Base-by-base conservation (phyloP, 1,139 yeast species). In the Protomyces gravidus region DNA sequence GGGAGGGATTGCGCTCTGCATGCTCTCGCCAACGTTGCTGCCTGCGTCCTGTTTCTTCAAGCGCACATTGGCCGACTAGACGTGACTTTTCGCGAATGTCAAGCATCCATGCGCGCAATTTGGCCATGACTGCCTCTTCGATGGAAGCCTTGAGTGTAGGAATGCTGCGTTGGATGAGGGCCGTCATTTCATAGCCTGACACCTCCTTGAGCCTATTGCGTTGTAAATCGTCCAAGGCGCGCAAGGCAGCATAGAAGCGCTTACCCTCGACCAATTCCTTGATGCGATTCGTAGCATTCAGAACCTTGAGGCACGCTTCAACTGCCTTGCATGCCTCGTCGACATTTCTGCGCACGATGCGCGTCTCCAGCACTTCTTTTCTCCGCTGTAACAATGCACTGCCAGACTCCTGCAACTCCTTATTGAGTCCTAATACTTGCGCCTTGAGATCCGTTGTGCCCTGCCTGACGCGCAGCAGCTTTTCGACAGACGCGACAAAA, bases 211-310 rank as follows among this genome's bases (percentile, higher is more conserved):
- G 74, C 66, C 86, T 89, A 47, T 86, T 76, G 61, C 79, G 81
- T 63, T 79, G 79, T 65, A 92, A 75, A 67, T 85, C 94, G 63
- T 89, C 92, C 61, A 89, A 75, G 65, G 87, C 81, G 60, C 63
- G 52, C 66, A 92, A 79, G 0, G 97, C 97, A 63, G 86, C 86
- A 71, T 89, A 92, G 67, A 88, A 87, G 65, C 85, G 85, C 67
- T 84, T 82, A 64, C 80, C 82, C 63, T 82, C 81, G 64, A 89
- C 85, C 69, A 89, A 75, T 55, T 87, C 94, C 69, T 89, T 89
- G 59, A 89, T 88, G 68, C 84, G 86, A 71, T 89, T 90, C 26
- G 96, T 86, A 67, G 86, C 79, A 68, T 90, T 96, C 63, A 92
- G 76, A 9, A 90, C 92, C 65, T 86, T 90, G 33, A 90, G 76